A percentile compares a stretch with the other conserved stretches of the same genome.
phyloP scores from a whole-genome alignment of 2,329 filamentous ascomycete genomes.

The Claviceps capensis region DNA sequence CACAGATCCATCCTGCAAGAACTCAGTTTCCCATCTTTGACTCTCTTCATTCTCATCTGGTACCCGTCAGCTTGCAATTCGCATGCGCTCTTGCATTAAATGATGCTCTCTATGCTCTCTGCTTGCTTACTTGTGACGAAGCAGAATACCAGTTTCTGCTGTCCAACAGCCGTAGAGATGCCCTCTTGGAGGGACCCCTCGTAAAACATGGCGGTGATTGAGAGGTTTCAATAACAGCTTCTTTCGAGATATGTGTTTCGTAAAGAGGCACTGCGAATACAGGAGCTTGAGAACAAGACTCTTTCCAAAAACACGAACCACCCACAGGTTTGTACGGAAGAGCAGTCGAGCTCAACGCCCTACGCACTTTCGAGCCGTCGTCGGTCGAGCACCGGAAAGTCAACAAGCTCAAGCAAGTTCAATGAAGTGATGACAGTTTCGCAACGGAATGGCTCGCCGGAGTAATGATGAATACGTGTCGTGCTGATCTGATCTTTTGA shows the following conservation, averaged over 20 bases:
- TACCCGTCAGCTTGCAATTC: constrained; percentile 7
- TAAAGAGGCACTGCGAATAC: too few relatives aligned
- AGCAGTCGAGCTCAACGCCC: too few relatives aligned
- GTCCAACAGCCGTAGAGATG: constrained; percentile 59
- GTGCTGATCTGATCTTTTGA: background rate
- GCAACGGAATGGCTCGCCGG: too few relatives aligned
- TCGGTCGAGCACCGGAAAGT: too few relatives aligned
- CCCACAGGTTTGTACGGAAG: too few relatives aligned
- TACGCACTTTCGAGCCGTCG: too few relatives aligned
- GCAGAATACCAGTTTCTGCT: constrained; percentile 68
- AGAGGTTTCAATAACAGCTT: background rate
- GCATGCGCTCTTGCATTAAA: background rate
- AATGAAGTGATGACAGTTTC: background rate
- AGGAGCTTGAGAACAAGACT: too few relatives aligned
- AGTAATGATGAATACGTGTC: background rate
- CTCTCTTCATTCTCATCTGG: constrained; percentile 55
- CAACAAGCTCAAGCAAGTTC: background rate
- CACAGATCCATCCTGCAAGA: constrained; percentile 43
- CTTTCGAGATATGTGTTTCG: too few relatives aligned
- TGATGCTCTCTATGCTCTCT: background rate
- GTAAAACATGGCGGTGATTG: constrained; percentile 54
- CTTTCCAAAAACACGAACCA: too few relatives aligned
- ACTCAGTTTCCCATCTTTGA: constrained; percentile 58
- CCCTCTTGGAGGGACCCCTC: constrained; percentile 67
- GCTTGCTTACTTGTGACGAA: constrained; percentile 60